Percentiles rank a stretch among this genome's conserved stretches.
These are phyloP conservation scores for Cyberlindnera mycetangii DNA, from an alignment of 805 yeast genomes.

Conservation along the genomic window DNA sequence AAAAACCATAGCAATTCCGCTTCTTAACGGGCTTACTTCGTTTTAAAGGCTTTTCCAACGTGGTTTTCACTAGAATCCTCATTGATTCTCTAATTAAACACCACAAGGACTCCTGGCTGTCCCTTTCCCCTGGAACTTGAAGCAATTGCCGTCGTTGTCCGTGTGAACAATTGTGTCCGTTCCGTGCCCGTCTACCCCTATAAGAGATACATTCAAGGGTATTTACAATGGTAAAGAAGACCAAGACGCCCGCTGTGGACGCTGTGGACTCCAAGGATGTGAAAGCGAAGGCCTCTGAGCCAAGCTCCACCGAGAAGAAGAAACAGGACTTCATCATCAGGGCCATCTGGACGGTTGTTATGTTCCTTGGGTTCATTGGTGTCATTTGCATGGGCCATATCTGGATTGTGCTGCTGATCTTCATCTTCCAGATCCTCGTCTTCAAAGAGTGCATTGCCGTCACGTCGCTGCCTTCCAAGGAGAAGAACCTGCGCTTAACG, in stretches of 20 bases:
- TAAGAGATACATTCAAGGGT: no score
- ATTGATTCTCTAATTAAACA: no score
- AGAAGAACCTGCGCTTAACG: conserved; percentile 79
- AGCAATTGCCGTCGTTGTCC: no score
- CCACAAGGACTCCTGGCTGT: no score
- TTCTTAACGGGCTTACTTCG: no score
- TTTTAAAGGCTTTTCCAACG: no score
- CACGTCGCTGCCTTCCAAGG: conserved; percentile 73
- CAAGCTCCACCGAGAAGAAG: conserved; percentile 43
- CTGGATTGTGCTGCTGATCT: conserved; percentile 69
- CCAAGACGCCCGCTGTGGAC: conserved; percentile 3
- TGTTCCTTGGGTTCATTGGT: conserved; percentile 72
- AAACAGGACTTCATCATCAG: conserved; percentile 83
- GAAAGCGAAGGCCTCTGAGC: neutral
- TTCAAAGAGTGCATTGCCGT: conserved; percentile 91
- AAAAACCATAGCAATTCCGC: no score
- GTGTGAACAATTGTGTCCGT: no score
- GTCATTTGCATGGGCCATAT: conserved; percentile 82
- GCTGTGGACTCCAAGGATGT: neutral
- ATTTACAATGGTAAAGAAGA: conserved; percentile 5
- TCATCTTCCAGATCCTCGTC: conserved; percentile 73
- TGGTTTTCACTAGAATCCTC: no score
- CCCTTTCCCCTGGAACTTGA: no score
- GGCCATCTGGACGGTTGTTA: conserved; percentile 89
- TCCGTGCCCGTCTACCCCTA: no score